Evolutionary conservation across 2,329 filamentous ascomycete species (phyloP), one percentile per base, ranked within the genome.

Genomic region (Helminthosporium solani): DNA sequence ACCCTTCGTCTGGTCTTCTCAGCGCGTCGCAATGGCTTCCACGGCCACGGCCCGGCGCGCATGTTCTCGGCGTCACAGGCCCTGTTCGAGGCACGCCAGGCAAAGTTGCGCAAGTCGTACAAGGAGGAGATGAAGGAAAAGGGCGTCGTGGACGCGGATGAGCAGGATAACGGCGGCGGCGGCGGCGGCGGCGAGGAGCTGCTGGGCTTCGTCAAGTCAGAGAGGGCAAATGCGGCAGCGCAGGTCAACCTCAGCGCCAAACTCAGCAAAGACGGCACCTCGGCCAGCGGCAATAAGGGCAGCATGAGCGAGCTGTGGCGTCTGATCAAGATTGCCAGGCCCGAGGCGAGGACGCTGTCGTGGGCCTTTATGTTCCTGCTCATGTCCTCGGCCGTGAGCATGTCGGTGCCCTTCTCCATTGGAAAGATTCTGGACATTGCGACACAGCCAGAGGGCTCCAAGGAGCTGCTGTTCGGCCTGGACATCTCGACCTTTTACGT

Each of bases 341-440:
- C 92, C 2, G 94, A 99, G 73, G 74, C 87, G 23, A 85, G 79
- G 64, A 87, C 88, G 70, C 82, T 99, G 14, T 79, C 77, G n/a
- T 61, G 87, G 53, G 95, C 95, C 3, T 92, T 97, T 67, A 68
- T 87, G 44, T 87, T 96, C 65, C 78, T 99, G 40, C 78, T 99
- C 47, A 79, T 96, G 52, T 96, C 92, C 14, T 97, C 92, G 3
- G 81, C 84, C 41, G 90, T 99, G 57, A 95, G 91, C 46, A 95
- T 99, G 87, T 91, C 90, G 2, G 88, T 99, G 49, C 94, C 94
- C 1, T 96, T 96, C 67, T 95, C 91, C 0, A 95, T 99, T 55
- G 94, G 94, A 46, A 92, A 91, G 66, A 95, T 99, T 52, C 77
- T 99, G 68, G 94, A 99, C 71, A 82, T 94, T 42, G 90, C 92